Evolutionary conservation across 768 basidiomycete species (phyloP).

Genomic region (Peribolospora baueri): DNA sequence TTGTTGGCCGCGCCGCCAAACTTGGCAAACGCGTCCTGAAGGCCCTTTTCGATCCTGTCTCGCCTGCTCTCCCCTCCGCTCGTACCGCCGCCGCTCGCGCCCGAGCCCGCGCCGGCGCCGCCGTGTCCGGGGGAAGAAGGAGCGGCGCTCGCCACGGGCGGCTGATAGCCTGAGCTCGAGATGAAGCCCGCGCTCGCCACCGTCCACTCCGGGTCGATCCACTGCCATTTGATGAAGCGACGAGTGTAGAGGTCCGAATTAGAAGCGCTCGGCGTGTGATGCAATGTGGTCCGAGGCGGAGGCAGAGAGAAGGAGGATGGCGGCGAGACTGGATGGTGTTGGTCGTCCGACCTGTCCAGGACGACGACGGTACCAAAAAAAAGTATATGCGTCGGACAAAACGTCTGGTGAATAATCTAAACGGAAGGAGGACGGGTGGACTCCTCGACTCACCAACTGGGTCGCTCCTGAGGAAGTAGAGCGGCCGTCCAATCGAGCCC

Average conservation of each 20-base stretch:
- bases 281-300: conserved; percentile 15
- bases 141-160: background rate
- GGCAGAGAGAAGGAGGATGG: conserved; percentile 22
- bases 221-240: conserved; percentile 22
- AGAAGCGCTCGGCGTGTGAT: conserved; percentile 16
- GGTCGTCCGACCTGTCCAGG: conserved; percentile 19
- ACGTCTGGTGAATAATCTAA: background rate
- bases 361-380: background rate
- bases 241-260: conserved; percentile 16
- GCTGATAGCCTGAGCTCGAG: background rate
- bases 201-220: conserved; percentile 26
- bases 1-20: too few relatives aligned
- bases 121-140: background rate
- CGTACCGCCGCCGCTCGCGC: too few relatives aligned
- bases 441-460: conserved; percentile 18
- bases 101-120: background rate
- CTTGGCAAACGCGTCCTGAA: too few relatives aligned
- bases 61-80: too few relatives aligned
- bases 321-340: conserved; percentile 21
- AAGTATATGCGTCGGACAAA: background rate
- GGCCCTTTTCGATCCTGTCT: too few relatives aligned
- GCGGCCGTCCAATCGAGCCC: conserved; percentile 26
- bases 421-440: background rate
- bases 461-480: conserved; percentile 23
- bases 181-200: conserved; percentile 14